Base-by-base conservation (phyloP, 441 rosid species). In the Raphanus hybrid region DNA sequence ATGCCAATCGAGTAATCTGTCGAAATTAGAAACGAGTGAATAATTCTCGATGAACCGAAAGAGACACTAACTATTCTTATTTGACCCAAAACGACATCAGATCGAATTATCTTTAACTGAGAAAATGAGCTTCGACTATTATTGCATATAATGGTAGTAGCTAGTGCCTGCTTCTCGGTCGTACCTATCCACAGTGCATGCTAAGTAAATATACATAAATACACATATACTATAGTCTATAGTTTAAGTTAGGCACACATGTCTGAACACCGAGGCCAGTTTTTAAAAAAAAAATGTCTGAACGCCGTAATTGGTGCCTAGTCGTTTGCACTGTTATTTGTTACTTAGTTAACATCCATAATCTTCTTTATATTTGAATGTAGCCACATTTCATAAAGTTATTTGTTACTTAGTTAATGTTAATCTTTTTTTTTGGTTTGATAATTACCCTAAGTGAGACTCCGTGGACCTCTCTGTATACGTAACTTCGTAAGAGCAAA, bases 241-340 rank as follows among this genome's bases (percentile, higher is more conserved):
- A 69, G 69, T 52, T 60, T 12, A 34, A 50, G 39, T 50, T 60
- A 50, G 69, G 74, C 70, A 75, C 14, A 75, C 54, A 69, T 14
- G 52, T 12, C 18, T 5, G 48, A 52, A 12, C 65, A 70, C 75
- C 79, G 59, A 23, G 26, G 26, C 26, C 26, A 23, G 26, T 23
- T 23, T 23, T 23, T 0, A 23, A 23, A 23, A 23, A 23, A 23
- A 23, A 23, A 23, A 23, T 23, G 52, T 12, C 18, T 8, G 48
- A 52, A 12, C 65, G 75, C 75, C 79, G 59, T 54, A 63, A 76
- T 54, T 76, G 62, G 65, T 76, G 80, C 80, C 59, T 52, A 69
- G 63, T 63, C 57, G 70, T 37, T 62, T 70, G 64, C 64, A 57
- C 2, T 70, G 65, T 54, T 58, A 41, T 37, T 76, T 23, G 26